Base-by-base conservation (phyloP, 1,139 yeast species). In the Suhomyces panamericanus region DNA sequence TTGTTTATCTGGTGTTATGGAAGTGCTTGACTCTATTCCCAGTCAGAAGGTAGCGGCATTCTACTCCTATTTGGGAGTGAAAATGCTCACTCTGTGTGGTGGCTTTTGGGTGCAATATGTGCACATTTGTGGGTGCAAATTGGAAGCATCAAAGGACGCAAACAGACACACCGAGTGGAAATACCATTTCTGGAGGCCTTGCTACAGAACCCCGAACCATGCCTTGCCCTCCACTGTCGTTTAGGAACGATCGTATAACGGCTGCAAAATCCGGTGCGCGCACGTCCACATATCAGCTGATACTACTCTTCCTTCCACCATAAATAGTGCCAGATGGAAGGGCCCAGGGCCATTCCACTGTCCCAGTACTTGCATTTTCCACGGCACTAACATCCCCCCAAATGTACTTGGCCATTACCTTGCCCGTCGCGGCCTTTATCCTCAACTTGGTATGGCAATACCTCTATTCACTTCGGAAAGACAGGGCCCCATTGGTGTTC, bases 401-500 rank as follows among this genome's bases (percentile, higher is more conserved):
- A 20, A 42, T 42, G 44, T 27, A 31, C 37, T 13, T 37, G 27
- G n/a, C 28, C 16, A 22, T 42, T 3, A 29, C 15, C 81, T 12
- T 73, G 77, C 55, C 57, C 3, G 20, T 29, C 8, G 41, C 35
- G 8, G 38, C 35, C 10, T 42, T 43, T 17, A 13, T 83, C 24
- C 77, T 81, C 66, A 85, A 85, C 56, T 66, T 85, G 28, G 58
- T 77, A 26, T 82, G 85, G 82, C 96, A 90, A 69, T 67, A 83
- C 5, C 58, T 80, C 15, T 85, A 85, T 60, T 78, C 87, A 9
- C 60, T 86, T 37, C 78, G 91, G 64, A 85, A 77, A 44, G 91
- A 86, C 63, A 73, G 91, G 53, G 93, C 81, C n/a, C 98, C 99
- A 4, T 64, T 91, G 53, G 98, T 89, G 9, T 88, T 87, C 62